Evolutionary conservation across 2,329 filamentous ascomycete genomes (phyloP), one percentile per base, ranked within the genome.

Genomic region (Tolypocladium endophyticum): DNA sequence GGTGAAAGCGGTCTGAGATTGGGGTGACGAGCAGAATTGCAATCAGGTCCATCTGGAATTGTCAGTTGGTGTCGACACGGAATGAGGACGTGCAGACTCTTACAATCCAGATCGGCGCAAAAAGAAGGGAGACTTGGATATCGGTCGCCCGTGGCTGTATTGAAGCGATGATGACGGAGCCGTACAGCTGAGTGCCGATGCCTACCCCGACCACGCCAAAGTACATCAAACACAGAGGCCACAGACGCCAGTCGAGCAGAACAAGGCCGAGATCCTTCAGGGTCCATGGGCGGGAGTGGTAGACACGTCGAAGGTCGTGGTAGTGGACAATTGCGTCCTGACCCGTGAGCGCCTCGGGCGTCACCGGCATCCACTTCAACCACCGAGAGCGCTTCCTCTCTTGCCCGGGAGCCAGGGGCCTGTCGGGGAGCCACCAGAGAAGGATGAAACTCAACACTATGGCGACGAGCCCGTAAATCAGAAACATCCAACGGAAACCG

Each of bases 141-240:
- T 85, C 85, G 3, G 83, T 90, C 61, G 95, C 85, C 0, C 76
- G 75, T 0, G 89, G 84, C 69, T 92, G 86, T 68, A 94, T 94
- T 12, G 86, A 84, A 20, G 83, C 81, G 67, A 96, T 94, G 67
- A 96, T 96, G 64, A 96, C 85, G 3, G 87, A 93, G 38, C 88
- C 90, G 69, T 96, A 96, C 55, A 89, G 84, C 74, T 96, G 91
- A 0, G 90, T 92, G 53, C 91, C 92, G 63, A 96, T 96, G 11
- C 92, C 92, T 3, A 96, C 92, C 28, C 92, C 92, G 1, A 96
- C 92, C 3, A 96, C 92, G 25, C 92, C 92, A 75, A 96, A 96
- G 75, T 96, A 96, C 92, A 96, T 96, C 58, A 96, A 70, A 1
- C 87, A 81, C 64, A 96, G 74, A 1, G 92, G 92, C 88, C 90